Conservation (phyloP, 2,329 filamentous ascomycete genomes). For the Ceratocystis colombiana region DNA sequence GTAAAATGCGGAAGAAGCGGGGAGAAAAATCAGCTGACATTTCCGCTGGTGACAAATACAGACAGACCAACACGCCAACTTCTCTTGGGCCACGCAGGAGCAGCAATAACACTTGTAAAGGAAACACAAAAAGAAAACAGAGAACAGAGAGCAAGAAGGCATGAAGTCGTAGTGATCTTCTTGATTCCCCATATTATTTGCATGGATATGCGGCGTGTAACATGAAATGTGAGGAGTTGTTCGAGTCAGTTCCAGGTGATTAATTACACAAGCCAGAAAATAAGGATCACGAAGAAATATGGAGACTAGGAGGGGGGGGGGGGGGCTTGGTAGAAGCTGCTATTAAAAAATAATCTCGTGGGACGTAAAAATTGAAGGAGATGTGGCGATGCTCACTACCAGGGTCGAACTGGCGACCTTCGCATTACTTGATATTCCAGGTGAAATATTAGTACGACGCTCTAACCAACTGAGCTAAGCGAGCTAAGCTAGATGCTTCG, state of each 20-base stretch:
- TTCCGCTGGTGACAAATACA: no score
- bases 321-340: not conserved
- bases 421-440: slow-evolving; percentile 22
- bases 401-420: slow-evolving; percentile 25
- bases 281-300: not conserved
- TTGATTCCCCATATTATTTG: not conserved
- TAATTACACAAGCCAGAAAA: not conserved
- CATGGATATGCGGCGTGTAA: not conserved
- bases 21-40: not conserved
- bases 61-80: not conserved
- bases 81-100: not conserved
- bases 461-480: slow-evolving; percentile 26
- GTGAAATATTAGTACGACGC: slow-evolving; percentile 25
- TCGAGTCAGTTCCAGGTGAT: not conserved
- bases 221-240: not conserved
- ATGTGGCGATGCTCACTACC: slow-evolving; percentile 22
- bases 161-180: not conserved
- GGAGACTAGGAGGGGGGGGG: not conserved
- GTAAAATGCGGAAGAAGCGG: not conserved
- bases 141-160: not conserved
- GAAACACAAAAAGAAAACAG: no score
- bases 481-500: slow-evolving; percentile 14
- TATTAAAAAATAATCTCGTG: not conserved
- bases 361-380: not conserved
- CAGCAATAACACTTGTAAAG: not conserved